phyloP scores from a whole-genome alignment of 2,329 filamentous ascomycete species.

The Verticillium dahliae region DNA sequence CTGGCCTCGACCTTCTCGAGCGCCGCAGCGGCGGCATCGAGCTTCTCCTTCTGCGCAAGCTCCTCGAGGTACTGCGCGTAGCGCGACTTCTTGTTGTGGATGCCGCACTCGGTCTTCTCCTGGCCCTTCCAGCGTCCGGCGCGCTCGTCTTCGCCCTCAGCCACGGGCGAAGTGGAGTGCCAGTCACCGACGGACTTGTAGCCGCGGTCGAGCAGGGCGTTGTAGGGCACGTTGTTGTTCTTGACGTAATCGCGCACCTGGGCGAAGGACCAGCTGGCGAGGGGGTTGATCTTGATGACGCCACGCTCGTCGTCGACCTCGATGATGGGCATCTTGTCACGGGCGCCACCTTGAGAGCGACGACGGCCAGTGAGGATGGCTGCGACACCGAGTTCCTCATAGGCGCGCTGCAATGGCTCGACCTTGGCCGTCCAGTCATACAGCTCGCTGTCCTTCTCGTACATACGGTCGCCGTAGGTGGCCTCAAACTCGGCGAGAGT shows the following conservation, averaged over 20 bases:
- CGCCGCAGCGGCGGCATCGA: constrained; percentile 11
- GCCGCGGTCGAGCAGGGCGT: constrained; percentile 81
- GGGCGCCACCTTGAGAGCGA: constrained; percentile 86
- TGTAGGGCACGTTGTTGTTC: constrained; percentile 86
- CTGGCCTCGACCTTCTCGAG: constrained; percentile 10
- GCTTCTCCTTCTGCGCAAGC: constrained; percentile 34
- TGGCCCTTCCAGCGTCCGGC: constrained; percentile 96
- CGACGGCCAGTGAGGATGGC: constrained; percentile 90
- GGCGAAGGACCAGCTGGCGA: constrained; percentile 88
- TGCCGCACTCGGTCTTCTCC: constrained; percentile 94
- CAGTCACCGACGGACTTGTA: constrained; percentile 98
- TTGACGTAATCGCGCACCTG: constrained; percentile 86
- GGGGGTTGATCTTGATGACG: constrained; percentile 89
- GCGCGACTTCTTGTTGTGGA: constrained; percentile 94
- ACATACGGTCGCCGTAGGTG: constrained; percentile 75
- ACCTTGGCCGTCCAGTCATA: constrained; percentile 99
- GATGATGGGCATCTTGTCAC: constrained; percentile 82
- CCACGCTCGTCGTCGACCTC: constrained; percentile 84
- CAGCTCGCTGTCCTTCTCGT: constrained; percentile 77
- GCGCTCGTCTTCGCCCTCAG: constrained; percentile 88
- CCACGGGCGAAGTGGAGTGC: constrained; percentile 91
- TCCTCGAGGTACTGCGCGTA: constrained; percentile 81
- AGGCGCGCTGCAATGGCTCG: constrained; percentile 88
- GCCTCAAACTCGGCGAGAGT: constrained; percentile 72
- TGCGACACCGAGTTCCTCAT: constrained; percentile 77